phyloP scores from a whole-genome alignment of 2,329 filamentous ascomycete genomes.

The Dactylellina drechsleri region DNA sequence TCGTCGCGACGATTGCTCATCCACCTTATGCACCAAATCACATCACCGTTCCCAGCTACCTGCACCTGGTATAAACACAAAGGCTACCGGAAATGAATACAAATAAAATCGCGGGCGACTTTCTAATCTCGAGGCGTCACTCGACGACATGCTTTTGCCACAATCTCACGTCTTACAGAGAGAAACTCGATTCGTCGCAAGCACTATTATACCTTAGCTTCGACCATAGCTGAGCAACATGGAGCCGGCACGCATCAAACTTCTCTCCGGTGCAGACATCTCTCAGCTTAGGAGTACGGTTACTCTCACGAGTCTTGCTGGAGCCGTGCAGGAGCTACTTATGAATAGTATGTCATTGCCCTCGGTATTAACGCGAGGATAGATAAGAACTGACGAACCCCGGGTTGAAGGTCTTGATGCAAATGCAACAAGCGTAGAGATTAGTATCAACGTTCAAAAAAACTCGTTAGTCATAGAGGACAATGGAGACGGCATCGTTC shows the following conservation, averaged over 20 bases:
- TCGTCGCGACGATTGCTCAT: constrained; percentile 4
- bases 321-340: constrained; percentile 24
- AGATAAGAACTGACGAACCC: not conserved
- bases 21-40: not conserved
- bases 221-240: no score
- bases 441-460: constrained; percentile 77
- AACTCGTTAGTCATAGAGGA: constrained; percentile 85
- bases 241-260: constrained; percentile 10
- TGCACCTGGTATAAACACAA: no score
- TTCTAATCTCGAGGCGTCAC: not conserved
- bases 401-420: constrained; percentile 72
- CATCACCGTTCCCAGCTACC: no score
- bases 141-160: constrained; percentile 15
- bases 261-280: constrained; percentile 14
- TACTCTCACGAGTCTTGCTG: constrained; percentile 21
- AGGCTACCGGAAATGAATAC: not conserved
- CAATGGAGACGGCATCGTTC: constrained; percentile 80
- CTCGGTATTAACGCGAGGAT: not conserved
- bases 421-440: constrained; percentile 72
- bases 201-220: no score
- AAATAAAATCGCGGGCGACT: not conserved
- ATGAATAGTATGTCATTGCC: constrained; percentile 34
- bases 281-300: constrained; percentile 29
- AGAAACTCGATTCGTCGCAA: not conserved
- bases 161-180: not conserved